Conservation (phyloP, 139 green algal species). For the Chlorella sp. region DNA sequence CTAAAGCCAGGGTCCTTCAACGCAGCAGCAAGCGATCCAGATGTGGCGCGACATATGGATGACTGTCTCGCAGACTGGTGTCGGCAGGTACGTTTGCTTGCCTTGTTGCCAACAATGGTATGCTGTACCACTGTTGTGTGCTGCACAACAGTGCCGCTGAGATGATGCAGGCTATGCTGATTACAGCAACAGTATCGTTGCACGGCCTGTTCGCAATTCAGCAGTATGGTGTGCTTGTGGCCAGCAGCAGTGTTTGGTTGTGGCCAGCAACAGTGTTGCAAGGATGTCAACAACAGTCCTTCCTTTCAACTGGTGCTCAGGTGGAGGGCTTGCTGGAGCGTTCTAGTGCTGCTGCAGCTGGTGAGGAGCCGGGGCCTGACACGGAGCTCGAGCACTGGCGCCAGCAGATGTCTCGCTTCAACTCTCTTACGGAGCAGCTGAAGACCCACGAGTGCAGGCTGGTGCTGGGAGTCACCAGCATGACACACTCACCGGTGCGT, state of each 20-base stretch:
- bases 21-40: no score
- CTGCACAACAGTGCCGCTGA: no score
- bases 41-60: no score
- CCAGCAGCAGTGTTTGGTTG: slow-evolving; percentile 63
- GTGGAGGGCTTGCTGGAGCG: slow-evolving; percentile 46
- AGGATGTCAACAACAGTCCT: no score
- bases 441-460: slow-evolving; percentile 65
- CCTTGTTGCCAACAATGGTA: no score
- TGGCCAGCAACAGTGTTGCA: no score
- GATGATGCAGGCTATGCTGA: no score
- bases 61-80: no score
- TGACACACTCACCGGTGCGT: slow-evolving; percentile 49
- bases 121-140: no score
- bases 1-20: slow-evolving; percentile 49
- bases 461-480: slow-evolving; percentile 63
- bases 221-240: slow-evolving; percentile 21
- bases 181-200: no score
- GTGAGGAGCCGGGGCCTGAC: slow-evolving; percentile 67
- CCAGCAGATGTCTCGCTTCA: slow-evolving; percentile 74
- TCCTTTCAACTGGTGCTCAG: slow-evolving; percentile 32
- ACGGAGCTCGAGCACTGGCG: slow-evolving; percentile 88
- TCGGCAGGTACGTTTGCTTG: no score
- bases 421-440: slow-evolving; percentile 79
- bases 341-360: slow-evolving; percentile 40
- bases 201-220: no score